Percentiles rank a stretch among this genome's conserved stretches.
phyloP scores from a whole-genome alignment of 2,329 filamentous ascomycete genomes.

The Rutstroemia sydowiana region DNA sequence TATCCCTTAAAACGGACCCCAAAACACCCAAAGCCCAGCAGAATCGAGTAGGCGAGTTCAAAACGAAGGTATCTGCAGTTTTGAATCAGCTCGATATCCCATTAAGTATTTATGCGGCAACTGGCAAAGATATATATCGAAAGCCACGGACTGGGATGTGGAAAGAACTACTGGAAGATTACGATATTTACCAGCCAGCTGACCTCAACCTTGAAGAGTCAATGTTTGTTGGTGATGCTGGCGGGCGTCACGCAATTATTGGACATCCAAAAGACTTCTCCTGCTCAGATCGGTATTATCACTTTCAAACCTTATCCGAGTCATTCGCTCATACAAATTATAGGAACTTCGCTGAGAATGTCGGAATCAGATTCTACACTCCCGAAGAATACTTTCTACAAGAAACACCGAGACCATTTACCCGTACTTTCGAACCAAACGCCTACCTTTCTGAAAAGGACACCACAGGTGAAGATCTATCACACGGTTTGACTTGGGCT shows the following conservation, averaged over 20 bases:
- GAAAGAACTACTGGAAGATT: conserved; percentile 53
- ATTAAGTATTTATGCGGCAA: conserved; percentile 77
- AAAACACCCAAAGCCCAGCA: conserved; percentile 61
- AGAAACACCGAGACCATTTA: conserved; percentile 57
- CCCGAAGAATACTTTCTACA: conserved; percentile 88
- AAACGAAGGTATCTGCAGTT: conserved; percentile 66
- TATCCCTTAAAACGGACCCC: conserved; percentile 66
- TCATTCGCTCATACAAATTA: conserved; percentile 13
- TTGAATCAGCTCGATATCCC: conserved; percentile 68
- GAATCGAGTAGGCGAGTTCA: conserved; percentile 70
- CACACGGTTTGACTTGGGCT: background rate
- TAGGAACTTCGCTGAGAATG: conserved; percentile 81
- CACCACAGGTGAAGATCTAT: conserved; percentile 20
- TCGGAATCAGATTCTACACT: conserved; percentile 72
- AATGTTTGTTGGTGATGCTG: conserved; percentile 87
- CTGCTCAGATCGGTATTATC: conserved; percentile 46
- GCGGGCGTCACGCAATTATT: conserved; percentile 45
- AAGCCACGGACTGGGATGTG: conserved; percentile 92
- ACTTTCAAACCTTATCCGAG: background rate
- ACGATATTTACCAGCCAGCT: conserved; percentile 32
- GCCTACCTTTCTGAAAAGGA: conserved; percentile 39
- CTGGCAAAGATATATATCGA: conserved; percentile 69
- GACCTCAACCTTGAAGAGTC: conserved; percentile 64
- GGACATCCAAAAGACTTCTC: conserved; percentile 52
- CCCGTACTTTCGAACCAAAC: conserved; percentile 63